Percentiles rank a stretch among this genome's conserved stretches.
Evolutionary conservation across 2,329 filamentous ascomycete genomes (phyloP).

Genomic region (Colletotrichum tabaci): DNA sequence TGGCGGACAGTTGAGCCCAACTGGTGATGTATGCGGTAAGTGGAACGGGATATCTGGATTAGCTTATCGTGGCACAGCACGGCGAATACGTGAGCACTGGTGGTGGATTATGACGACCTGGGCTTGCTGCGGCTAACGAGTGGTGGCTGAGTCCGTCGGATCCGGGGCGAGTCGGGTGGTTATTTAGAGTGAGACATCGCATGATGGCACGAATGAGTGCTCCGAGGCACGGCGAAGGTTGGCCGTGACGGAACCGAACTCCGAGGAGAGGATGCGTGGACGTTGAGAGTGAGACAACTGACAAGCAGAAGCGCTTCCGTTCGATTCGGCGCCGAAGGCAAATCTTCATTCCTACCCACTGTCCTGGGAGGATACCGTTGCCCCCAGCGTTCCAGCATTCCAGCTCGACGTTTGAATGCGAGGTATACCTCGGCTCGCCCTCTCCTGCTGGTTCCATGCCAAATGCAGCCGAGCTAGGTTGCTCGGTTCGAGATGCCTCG

Average conservation of each 20-base stretch:
- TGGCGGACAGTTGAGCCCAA: neutral
- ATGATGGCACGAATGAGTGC: neutral
- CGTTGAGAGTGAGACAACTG: neutral
- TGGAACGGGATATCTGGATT: neutral
- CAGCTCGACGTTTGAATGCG: neutral
- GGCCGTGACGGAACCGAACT: neutral
- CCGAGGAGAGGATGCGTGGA: neutral
- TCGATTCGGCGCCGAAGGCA: neutral
- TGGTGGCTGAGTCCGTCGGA: neutral
- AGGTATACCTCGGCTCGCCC: too few species aligned
- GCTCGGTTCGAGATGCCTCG: too few species aligned
- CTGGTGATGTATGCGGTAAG: slow-evolving; percentile 3
- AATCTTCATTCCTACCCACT: neutral
- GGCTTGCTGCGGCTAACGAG: neutral
- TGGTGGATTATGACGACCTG: neutral
- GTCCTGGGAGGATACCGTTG: neutral
- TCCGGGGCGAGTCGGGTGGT: neutral
- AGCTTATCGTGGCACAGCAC: neutral
- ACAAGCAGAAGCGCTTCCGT: neutral
- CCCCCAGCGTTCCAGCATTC: neutral
- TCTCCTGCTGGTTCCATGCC: too few species aligned
- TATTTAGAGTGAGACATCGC: slow-evolving; percentile 12
- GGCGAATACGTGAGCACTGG: neutral
- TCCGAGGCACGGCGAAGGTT: neutral
- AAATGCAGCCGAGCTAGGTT: too few species aligned